Base-by-base conservation (phyloP, 345 rosid species). In the Excoecaria agallocha region DNA sequence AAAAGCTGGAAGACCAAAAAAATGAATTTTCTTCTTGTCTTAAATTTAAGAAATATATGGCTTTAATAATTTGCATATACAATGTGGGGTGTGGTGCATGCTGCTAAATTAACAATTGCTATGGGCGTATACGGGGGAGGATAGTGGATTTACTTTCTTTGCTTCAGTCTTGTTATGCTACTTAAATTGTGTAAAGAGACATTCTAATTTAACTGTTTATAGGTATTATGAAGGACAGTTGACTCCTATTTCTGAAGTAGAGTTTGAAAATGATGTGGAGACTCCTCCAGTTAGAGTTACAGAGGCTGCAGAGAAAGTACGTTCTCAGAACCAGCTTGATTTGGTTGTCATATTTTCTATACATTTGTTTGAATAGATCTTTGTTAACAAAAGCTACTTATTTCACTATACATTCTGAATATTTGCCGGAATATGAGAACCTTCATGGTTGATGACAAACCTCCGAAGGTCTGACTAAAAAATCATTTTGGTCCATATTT, bases 271-370 rank as follows among this genome's bases (percentile, higher is more conserved):
- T 77, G 84, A 70, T 66, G 80, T 66, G 68, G 90, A 86, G 59
- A 73, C 71, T 78, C 80, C 84, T 68, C 84, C 77, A 69, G 75
- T 86, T 77, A 83, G 89, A 81, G 85, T 91, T 56, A 81, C 85
- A 12, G 97, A 93, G 71, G 99, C 94, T 77, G 98, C 98, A 79
- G 89, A 89, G 84, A 90, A 95, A 98, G 99, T 95, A n/a, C n/a
- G n/a, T n/a, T n/a, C n/a, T n/a, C n/a, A n/a, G 46, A 71, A 58
- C 58, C 35, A 46, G 22, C 22, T 68, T 48, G 39, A 17, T n/a
- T 66, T 12, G 6, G 12, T 69, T 13, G 25, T 70, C 37, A 12
- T 56, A 7, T 37, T 45, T 72, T 38, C 22, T 30, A 8, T 55
- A 7, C 13, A 30, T 4, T 70, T 13, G 4, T 11, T 30, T 30